Base-by-base conservation (phyloP, 106 monocot genomes). In the Phalaenopsis aphrodite region DNA sequence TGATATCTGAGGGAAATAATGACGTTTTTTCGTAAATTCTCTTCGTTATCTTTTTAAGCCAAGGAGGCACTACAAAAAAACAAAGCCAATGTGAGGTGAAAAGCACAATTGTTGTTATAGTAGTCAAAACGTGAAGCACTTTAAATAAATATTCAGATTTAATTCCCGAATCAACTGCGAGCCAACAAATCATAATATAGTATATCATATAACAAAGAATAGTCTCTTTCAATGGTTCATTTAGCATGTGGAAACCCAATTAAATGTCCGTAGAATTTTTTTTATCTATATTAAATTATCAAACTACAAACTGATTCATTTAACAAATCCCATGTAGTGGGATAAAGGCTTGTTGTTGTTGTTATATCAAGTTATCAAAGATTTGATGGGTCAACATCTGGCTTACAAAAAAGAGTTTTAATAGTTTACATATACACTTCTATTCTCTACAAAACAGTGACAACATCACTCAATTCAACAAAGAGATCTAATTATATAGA, bases 1-100 rank as follows among this genome's bases (percentile, higher is more conserved):
- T 99, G 57, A 99, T 91, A 75, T 83, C 85, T 37, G 92, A 94
- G 14, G 98, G 92, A 79, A 99, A 99, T 73, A 99, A 85, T 21
- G 82, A 84, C 10, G 94, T 89, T 67, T 84, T 64, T 17, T 85
- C 56, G 75, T 84, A 81, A 79, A 99, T 99, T 79, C 83, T 86
- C 45, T 85, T 61, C 58, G 94, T 94, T 58, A 94, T 82, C 72
- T 83, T 93, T 76, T 78, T 89, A 47, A 94, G 85, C 98, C 98
- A 99, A 61, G 85, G 79, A 87, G 98, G 98, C 79, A 99, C 98
- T 99, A 86, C 76, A 90, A 84, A 78, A 78, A 75, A 55, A 6
- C 11, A 24, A 52, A 56, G 12, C 37, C 18, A 21, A 75, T 67
- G 41, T 10, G 41, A 14, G 38, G 45, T 5, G 17, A 68, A 73